Percentiles rank a stretch among this genome's conserved stretches.
Conservation (phyloP, 2,329 filamentous ascomycete genomes). For the Fusarium sp. region DNA sequence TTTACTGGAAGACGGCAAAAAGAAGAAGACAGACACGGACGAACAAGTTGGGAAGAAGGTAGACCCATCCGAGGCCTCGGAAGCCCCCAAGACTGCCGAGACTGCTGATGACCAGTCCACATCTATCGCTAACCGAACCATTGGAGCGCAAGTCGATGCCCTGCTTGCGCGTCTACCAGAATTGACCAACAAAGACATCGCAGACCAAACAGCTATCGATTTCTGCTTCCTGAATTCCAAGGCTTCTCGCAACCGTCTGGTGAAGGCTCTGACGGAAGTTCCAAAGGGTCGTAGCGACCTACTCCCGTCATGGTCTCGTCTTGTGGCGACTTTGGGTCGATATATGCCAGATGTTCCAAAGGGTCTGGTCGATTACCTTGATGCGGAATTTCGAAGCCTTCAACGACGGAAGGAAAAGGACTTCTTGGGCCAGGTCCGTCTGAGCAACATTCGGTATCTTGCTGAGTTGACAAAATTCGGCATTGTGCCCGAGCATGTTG, state of each 20-base stretch:
- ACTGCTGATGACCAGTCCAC: slow-evolving; percentile 83
- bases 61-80: slow-evolving; percentile 60
- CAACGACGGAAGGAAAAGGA: slow-evolving; percentile 98
- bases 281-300: slow-evolving; percentile 94
- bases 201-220: slow-evolving; percentile 92
- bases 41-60: slow-evolving; percentile 82
- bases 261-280: slow-evolving; percentile 93
- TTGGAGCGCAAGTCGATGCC: slow-evolving; percentile 94
- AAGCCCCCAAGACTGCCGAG: slow-evolving; percentile 59
- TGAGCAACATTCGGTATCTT: slow-evolving; percentile 96
- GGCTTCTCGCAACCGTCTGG: slow-evolving; percentile 89
- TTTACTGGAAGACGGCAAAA: slow-evolving; percentile 91
- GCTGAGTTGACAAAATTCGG: slow-evolving; percentile 98
- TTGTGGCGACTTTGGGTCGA: slow-evolving; percentile 90
- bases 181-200: slow-evolving; percentile 86
- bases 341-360: slow-evolving; percentile 96
- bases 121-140: slow-evolving; percentile 96
- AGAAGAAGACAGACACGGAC: slow-evolving; percentile 85
- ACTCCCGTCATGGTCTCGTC: slow-evolving; percentile 87
- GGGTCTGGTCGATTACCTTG: slow-evolving; percentile 87
- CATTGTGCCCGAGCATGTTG: slow-evolving; percentile 96
- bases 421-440: slow-evolving; percentile 90
- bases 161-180: slow-evolving; percentile 89
- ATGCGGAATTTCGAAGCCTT: slow-evolving; percentile 95
- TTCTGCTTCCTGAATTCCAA: slow-evolving; percentile 99